Evolutionary conservation across 2,329 filamentous ascomycete species (phyloP).

Genomic region (Pseudogymnoascus sp.): DNA sequence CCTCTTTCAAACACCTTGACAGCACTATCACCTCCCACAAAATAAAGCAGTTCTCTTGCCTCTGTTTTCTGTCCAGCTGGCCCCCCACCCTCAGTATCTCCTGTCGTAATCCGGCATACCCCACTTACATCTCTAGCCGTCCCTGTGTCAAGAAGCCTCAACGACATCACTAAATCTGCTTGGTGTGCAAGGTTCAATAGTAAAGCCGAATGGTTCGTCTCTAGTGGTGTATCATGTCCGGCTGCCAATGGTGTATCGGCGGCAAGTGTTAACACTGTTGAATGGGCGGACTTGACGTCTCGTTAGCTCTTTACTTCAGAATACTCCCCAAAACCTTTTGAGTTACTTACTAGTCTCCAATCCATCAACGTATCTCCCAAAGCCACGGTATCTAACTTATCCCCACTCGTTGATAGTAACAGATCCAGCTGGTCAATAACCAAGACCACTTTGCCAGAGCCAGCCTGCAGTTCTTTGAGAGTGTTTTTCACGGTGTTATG

Average conservation of each 20-base stretch:
- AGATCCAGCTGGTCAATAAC: slow-evolving; percentile 61
- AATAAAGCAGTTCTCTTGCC: slow-evolving; percentile 72
- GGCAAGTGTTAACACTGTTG: slow-evolving; percentile 60
- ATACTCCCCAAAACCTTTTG: not conserved
- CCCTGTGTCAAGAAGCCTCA: slow-evolving; percentile 76
- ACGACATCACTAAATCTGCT: slow-evolving; percentile 62
- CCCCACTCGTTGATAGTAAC: slow-evolving; percentile 51
- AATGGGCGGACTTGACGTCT: slow-evolving; percentile 51
- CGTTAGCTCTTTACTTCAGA: not conserved
- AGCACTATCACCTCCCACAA: slow-evolving; percentile 68
- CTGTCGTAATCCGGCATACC: slow-evolving; percentile 67
- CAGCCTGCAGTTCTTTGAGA: slow-evolving; percentile 16
- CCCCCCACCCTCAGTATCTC: slow-evolving; percentile 31
- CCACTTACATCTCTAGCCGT: slow-evolving; percentile 88
- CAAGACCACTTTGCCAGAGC: slow-evolving; percentile 42
- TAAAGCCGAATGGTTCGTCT: slow-evolving; percentile 65
- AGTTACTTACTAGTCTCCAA: slow-evolving; percentile 53
- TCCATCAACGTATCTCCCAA: slow-evolving; percentile 51
- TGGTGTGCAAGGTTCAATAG: slow-evolving; percentile 66
- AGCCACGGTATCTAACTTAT: slow-evolving; percentile 37
- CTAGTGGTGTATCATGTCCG: slow-evolving; percentile 54
- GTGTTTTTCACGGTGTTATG: slow-evolving; percentile 18
- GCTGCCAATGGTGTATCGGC: slow-evolving; percentile 67
- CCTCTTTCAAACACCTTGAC: slow-evolving; percentile 83
- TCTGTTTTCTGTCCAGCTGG: slow-evolving; percentile 33